A percentile compares a stretch with the other conserved stretches of the same genome.
These are phyloP conservation scores for Herpetospermum pedunculosum DNA, from an alignment of 306 rosid genomes.

Conservation along the genomic window DNA sequence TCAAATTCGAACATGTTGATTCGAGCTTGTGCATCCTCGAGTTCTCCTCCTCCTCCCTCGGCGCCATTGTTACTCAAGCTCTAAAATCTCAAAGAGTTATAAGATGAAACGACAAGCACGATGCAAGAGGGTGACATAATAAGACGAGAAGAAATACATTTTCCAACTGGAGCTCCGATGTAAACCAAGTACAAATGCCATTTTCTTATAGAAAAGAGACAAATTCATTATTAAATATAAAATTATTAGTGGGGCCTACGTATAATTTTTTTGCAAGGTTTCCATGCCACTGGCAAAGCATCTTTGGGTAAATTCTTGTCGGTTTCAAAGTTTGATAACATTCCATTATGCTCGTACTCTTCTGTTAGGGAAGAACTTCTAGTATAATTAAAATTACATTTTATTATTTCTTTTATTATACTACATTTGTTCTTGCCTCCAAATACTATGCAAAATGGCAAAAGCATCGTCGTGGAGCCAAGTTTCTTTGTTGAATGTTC, in stretches of 20 bases:
- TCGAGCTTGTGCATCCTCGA: slow-evolving; percentile 26
- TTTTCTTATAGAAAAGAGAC: slow-evolving; percentile 14
- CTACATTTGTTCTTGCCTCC: not conserved
- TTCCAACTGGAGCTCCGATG: slow-evolving; percentile 30
- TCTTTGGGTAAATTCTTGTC: slow-evolving; percentile 33
- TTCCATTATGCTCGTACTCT: slow-evolving; percentile 35
- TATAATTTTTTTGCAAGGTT: slow-evolving; percentile 63
- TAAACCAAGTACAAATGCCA: slow-evolving; percentile 63
- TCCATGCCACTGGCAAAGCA: slow-evolving; percentile 55
- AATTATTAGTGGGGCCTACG: too few relatives aligned
- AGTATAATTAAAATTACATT: not conserved
- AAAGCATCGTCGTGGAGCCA: not conserved
- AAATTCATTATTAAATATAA: too few relatives aligned
- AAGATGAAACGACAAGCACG: slow-evolving; percentile 1
- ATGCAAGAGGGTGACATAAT: slow-evolving; percentile 18
- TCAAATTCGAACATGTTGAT: slow-evolving; percentile 43
- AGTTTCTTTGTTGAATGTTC: not conserved
- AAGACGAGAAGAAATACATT: slow-evolving; percentile 17
- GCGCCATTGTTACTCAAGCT: slow-evolving; percentile 19
- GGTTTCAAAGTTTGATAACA: slow-evolving; percentile 25
- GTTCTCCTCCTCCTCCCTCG: slow-evolving; percentile 18
- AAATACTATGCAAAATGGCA: not conserved
- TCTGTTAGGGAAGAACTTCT: slow-evolving; percentile 46
- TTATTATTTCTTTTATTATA: not conserved
- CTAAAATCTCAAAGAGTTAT: not conserved